Conservation (phyloP, 2,329 filamentous ascomycete genomes). For the Fusarium circinatum region DNA sequence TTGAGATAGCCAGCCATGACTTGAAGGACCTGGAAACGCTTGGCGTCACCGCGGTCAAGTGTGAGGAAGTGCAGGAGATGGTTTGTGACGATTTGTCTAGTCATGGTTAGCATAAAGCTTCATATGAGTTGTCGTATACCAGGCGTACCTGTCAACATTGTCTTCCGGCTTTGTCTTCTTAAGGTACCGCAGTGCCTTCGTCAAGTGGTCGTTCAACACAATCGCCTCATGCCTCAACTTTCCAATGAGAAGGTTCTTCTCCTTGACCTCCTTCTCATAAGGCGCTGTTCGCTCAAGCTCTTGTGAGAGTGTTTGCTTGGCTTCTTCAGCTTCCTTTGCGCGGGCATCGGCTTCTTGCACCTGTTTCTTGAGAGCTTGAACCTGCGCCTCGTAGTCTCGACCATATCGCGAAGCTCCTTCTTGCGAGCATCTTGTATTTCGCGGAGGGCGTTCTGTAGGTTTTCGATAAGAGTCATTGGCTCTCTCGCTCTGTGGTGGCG, state of each 20-base stretch:
- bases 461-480: constrained; percentile 84
- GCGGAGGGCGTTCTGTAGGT: constrained; percentile 87
- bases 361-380: constrained; percentile 78
- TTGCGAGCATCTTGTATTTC: constrained; percentile 94
- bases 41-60: constrained; percentile 92
- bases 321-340: constrained; percentile 72
- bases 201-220: constrained; percentile 95
- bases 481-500: constrained; percentile 78
- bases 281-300: constrained; percentile 86
- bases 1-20: constrained; percentile 90
- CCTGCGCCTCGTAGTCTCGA: constrained; percentile 89
- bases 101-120: not conserved
- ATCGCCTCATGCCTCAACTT: constrained; percentile 97
- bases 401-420: constrained; percentile 88
- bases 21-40: constrained; percentile 97
- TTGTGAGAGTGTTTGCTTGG: constrained; percentile 72
- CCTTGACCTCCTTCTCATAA: constrained; percentile 97
- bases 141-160: constrained; percentile 85
- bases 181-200: constrained; percentile 91
- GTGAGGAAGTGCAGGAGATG: constrained; percentile 94
- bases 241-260: constrained; percentile 97
- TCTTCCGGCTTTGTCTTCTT: constrained; percentile 98
- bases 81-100: constrained; percentile 94
- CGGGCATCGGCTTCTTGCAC: constrained; percentile 77
- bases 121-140: not conserved